A percentile compares a stretch with the other conserved stretches of the same genome.
Conservation (phyloP, 371 early-diverging fungal species). For the Neoconidiobolus thromboides region DNA sequence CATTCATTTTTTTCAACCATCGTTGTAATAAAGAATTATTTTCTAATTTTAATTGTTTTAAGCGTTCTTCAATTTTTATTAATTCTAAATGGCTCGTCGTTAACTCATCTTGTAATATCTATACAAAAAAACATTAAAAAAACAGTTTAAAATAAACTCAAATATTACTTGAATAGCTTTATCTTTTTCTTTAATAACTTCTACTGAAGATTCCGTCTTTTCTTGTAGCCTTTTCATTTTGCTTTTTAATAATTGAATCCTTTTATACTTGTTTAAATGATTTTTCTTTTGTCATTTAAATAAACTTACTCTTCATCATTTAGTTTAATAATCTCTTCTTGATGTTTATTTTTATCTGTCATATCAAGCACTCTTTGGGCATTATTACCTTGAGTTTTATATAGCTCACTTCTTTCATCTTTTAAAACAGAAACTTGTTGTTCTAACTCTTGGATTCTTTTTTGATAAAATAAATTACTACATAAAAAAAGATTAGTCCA, state of each 20-base stretch:
- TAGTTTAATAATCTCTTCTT: slow-evolving; percentile 39
- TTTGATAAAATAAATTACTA: slow-evolving; percentile 16
- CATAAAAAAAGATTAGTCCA: no score
- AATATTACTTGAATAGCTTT: slow-evolving; percentile 47
- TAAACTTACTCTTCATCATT: slow-evolving; percentile 42
- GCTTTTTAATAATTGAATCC: neutral
- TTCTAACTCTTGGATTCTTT: slow-evolving; percentile 52
- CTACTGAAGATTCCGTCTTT: slow-evolving; percentile 28
- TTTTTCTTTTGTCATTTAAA: neutral
- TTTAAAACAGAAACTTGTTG: slow-evolving; percentile 48
- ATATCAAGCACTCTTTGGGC: slow-evolving; percentile 74
- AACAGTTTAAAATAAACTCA: neutral
- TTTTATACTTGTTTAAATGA: neutral
- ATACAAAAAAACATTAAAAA: slow-evolving; percentile 8
- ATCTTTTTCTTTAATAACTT: slow-evolving; percentile 66
- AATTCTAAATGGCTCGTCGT: slow-evolving; percentile 78
- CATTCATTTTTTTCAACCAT: slow-evolving; percentile 82
- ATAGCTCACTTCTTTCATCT: slow-evolving; percentile 73
- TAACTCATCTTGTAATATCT: slow-evolving; percentile 83
- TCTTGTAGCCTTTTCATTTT: slow-evolving; percentile 10
- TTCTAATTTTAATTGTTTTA: slow-evolving; percentile 51
- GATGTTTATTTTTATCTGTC: slow-evolving; percentile 47
- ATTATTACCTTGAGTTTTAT: slow-evolving; percentile 76
- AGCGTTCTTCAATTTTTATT: slow-evolving; percentile 58
- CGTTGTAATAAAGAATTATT: slow-evolving; percentile 70